Conservation (phyloP, 371 early-diverging fungal genomes). For the Mucor circinelloides region DNA sequence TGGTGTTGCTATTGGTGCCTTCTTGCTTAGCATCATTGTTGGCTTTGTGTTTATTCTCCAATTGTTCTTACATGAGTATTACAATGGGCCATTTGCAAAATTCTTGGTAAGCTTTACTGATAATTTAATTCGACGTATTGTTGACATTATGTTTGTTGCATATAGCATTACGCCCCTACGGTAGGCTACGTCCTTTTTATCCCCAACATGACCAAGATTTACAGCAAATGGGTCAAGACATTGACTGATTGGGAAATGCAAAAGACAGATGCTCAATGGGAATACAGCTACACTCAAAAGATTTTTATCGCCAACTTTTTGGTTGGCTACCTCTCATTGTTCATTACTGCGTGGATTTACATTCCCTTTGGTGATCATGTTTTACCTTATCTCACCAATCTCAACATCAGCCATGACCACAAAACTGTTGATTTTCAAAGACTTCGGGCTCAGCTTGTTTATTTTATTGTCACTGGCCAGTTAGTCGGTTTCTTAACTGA, state of each 20-base stretch:
- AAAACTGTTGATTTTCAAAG: slow-evolving; percentile 60
- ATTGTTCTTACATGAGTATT: slow-evolving; percentile 79
- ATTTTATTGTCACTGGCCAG: slow-evolving; percentile 86
- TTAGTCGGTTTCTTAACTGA: slow-evolving; percentile 75
- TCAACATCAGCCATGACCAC: slow-evolving; percentile 48
- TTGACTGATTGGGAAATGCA: slow-evolving; percentile 87
- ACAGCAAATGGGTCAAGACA: slow-evolving; percentile 60
- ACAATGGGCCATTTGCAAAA: slow-evolving; percentile 73
- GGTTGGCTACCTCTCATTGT: slow-evolving; percentile 78
- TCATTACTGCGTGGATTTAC: slow-evolving; percentile 85
- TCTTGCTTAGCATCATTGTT: slow-evolving; percentile 65
- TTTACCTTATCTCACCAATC: slow-evolving; percentile 40
- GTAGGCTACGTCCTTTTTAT: slow-evolving; percentile 76
- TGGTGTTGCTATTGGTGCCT: slow-evolving; percentile 63
- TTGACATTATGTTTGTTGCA: neutral
- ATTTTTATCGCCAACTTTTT: slow-evolving; percentile 85
- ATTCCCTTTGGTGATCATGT: slow-evolving; percentile 75
- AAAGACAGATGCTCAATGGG: slow-evolving; percentile 72
- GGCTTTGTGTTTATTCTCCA: slow-evolving; percentile 75
- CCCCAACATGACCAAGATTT: slow-evolving; percentile 70
- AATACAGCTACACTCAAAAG: slow-evolving; percentile 75
- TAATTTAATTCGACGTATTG: neutral
- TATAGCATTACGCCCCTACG: slow-evolving; percentile 71
- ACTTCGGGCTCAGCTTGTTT: slow-evolving; percentile 71
- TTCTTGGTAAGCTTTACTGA: slow-evolving; percentile 32